Evolutionary conservation across 2,329 filamentous ascomycete species (phyloP), one percentile per base, ranked within the genome.

Genomic region (Emmonsia crescens): DNA sequence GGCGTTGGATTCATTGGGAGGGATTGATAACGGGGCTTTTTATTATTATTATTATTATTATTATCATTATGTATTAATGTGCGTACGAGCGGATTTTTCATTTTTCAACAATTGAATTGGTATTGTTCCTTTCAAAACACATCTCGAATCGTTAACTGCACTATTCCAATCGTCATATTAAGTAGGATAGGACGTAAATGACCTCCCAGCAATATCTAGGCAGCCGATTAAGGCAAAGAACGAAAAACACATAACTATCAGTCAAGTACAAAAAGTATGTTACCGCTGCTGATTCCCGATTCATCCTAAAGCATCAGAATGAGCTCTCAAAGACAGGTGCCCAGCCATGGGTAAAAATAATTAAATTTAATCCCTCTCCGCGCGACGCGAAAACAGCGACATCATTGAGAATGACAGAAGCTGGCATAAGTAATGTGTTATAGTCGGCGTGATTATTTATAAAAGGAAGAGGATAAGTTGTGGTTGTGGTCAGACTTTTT

Each of bases 221-320:
- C 5, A n/a, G 19, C 21, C 31, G 29, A 31, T 54, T 8, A 2
- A 27, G 48, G 27, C 27, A 31, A 42, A 44, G 16, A 57, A 29
- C 12, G 24, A 29, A 29, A 42, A 57, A 24, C 19, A 38, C 19
- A 55, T 16, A 55, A 38, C 27, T 14, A 44, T 31, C 19, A 29
- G 27, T 27, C 5, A 44, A 38, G 36, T 33, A n/a, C 16, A 59
- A 10, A 59, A 10, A 49, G 33, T n/a, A 77, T 84, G 83, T 88
- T 79, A 85, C 85, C 85, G 79, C 84, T 81, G 83, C 85, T 88
- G 85, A 88, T 88, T 88, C 85, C 85, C 80, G 82, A 79, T 76
- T 80, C 81, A 77, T 87, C 84, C 80, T 75, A 67, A 75, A 80
- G 78, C 76, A 79, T 82, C 82, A 75, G 75, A 83, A 85, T 77